Conservation (phyloP, 148 eudicot genomes). For the Rheum nobile region DNA sequence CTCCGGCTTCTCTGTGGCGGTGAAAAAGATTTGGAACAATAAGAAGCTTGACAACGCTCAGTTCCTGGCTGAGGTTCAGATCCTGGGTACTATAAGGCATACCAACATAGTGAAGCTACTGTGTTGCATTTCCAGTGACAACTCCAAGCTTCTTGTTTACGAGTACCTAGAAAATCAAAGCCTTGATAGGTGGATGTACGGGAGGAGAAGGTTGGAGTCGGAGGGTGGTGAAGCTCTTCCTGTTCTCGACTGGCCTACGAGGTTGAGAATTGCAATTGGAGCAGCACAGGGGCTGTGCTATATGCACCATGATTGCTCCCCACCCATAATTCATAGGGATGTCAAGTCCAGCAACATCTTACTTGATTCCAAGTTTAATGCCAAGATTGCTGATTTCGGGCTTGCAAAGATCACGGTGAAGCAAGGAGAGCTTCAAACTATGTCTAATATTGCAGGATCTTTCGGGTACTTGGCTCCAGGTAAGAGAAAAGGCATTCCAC, state of each 20-base stretch:
- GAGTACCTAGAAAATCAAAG: conserved; percentile 89
- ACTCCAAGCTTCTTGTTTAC: conserved; percentile 62
- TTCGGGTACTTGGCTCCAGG: conserved; percentile 97
- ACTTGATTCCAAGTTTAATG: conserved; percentile 68
- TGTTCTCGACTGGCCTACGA: conserved; percentile 68
- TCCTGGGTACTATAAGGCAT: conserved; percentile 74
- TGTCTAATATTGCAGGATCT: conserved; percentile 64
- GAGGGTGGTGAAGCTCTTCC: conserved; percentile 34
- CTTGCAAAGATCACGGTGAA: conserved; percentile 59
- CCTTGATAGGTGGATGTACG: conserved; percentile 73
- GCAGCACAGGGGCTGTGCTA: conserved; percentile 89
- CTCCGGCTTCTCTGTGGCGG: conserved; percentile 49
- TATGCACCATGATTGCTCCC: conserved; percentile 85
- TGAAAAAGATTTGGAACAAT: conserved; percentile 71
- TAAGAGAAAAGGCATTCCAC: conserved; percentile 16
- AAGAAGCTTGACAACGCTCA: conserved; percentile 25
- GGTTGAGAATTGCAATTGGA: conserved; percentile 75
- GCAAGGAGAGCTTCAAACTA: conserved; percentile 70
- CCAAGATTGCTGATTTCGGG: conserved; percentile 88
- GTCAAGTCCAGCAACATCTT: conserved; percentile 81
- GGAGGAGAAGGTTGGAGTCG: conserved; percentile 18
- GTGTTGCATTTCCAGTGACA: conserved; percentile 66
- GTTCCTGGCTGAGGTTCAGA: conserved; percentile 61
- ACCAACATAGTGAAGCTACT: conserved; percentile 67
- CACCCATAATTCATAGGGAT: conserved; percentile 79